Conservation (phyloP, 2,329 filamentous ascomycete genomes). For the Fusarium udum region DNA sequence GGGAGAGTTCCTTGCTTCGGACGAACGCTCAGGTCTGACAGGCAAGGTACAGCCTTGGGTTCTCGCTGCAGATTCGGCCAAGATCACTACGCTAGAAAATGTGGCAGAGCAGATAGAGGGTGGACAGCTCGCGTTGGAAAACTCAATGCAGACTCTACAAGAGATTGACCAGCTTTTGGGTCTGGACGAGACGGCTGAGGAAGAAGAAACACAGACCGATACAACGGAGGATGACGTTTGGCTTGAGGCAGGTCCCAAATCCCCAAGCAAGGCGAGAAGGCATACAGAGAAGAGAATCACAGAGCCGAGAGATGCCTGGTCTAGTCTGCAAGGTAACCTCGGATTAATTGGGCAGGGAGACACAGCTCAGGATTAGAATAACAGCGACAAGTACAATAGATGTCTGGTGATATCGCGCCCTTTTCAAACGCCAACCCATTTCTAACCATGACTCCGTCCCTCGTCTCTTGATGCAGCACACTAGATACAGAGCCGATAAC, state of each 20-base stretch:
- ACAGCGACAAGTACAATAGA: constrained; percentile 22
- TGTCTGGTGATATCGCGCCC: constrained; percentile 32
- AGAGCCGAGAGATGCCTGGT: constrained; percentile 57
- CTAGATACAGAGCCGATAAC: background rate
- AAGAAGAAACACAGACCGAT: constrained; percentile 33
- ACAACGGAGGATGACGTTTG: constrained; percentile 47
- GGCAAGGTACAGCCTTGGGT: constrained; percentile 66
- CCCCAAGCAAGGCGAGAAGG: constrained; percentile 37
- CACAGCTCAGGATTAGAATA: constrained; percentile 24
- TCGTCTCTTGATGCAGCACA: constrained; percentile 14
- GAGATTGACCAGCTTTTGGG: constrained; percentile 62
- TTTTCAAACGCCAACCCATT: constrained; percentile 39
- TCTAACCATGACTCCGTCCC: constrained; percentile 39
- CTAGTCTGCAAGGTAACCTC: constrained; percentile 61
- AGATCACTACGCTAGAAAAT: constrained; percentile 65
- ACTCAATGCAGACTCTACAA: constrained; percentile 59
- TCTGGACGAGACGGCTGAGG: constrained; percentile 39
- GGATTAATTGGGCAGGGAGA: constrained; percentile 59
- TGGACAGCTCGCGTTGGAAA: constrained; percentile 65
- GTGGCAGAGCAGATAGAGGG: constrained; percentile 69
- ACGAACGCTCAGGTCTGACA: constrained; percentile 53
- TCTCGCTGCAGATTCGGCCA: constrained; percentile 67
- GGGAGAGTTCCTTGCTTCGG: constrained; percentile 53
- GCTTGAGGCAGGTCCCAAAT: constrained; percentile 47
- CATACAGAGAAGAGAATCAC: constrained; percentile 40